Evolutionary conservation across 768 basidiomycete species (phyloP).

Genomic region (Serendipita sp.): DNA sequence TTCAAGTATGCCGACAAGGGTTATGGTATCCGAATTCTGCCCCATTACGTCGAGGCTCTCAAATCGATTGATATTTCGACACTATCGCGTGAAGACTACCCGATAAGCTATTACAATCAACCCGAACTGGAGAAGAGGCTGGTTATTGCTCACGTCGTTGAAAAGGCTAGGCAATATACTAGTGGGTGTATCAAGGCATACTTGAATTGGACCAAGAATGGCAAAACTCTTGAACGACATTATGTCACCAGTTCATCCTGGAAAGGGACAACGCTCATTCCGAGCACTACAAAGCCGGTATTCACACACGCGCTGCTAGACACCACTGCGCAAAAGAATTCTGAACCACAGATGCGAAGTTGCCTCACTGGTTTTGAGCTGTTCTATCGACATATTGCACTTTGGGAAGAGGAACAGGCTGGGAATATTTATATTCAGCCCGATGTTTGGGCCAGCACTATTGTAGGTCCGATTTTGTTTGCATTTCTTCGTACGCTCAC

Average conservation of each 20-base stretch:
- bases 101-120: too few species aligned
- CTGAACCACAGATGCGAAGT: conserved; percentile 9
- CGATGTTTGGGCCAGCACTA: background rate
- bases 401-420: conserved; percentile 9
- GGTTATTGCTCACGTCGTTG: background rate
- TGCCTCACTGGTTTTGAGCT: conserved; percentile 10
- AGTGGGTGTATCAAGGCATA: background rate
- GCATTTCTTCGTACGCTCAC: too few species aligned
- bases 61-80: background rate
- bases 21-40: conserved; percentile 12
- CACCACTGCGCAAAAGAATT: background rate
- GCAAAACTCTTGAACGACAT: background rate
- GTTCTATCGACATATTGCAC: conserved; percentile 12
- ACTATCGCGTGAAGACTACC: background rate
- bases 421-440: conserved; percentile 4
- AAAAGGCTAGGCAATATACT: conserved; percentile 3
- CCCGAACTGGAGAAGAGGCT: background rate
- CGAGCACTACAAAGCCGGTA: background rate
- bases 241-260: background rate
- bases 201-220: background rate
- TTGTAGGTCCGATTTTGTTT: too few species aligned
- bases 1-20: conserved; percentile 14
- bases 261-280: background rate
- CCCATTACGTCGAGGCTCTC: conserved; percentile 9
- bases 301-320: conserved; percentile 10